Conservation (phyloP, 176 grass and related monocot genomes). For the Avena sativa region DNA sequence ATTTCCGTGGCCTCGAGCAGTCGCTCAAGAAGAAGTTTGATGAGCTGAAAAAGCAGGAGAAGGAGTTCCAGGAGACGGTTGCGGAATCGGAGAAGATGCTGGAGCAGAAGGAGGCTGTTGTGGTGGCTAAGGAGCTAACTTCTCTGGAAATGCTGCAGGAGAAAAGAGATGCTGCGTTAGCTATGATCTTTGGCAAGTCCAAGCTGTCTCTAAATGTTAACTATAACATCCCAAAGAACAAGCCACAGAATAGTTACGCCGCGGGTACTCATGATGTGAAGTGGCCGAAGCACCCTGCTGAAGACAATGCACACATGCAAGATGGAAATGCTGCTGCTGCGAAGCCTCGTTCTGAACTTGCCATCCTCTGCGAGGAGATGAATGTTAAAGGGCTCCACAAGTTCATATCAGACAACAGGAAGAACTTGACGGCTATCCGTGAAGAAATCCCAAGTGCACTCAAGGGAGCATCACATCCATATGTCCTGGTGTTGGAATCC, state of each 20-base stretch:
- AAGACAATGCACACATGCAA: slow-evolving; percentile 27
- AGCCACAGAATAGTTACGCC: not conserved
- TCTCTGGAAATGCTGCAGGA: slow-evolving; percentile 79
- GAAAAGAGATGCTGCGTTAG: slow-evolving; percentile 71
- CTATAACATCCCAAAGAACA: slow-evolving; percentile 41
- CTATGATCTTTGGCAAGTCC: slow-evolving; percentile 77
- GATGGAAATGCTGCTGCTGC: slow-evolving; percentile 36
- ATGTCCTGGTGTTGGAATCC: slow-evolving; percentile 58
- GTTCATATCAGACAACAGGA: slow-evolving; percentile 90
- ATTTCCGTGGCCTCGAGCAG: slow-evolving; percentile 84
- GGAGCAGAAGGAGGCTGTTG: slow-evolving; percentile 69
- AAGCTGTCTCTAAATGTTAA: slow-evolving; percentile 37
- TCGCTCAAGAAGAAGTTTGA: slow-evolving; percentile 76
- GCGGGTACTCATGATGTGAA: slow-evolving; percentile 22
- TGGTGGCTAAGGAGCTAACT: slow-evolving; percentile 77
- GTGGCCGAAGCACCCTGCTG: slow-evolving; percentile 51
- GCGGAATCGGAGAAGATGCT: slow-evolving; percentile 63
- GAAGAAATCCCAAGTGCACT: slow-evolving; percentile 81
- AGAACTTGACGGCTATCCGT: slow-evolving; percentile 78
- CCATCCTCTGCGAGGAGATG: slow-evolving; percentile 75
- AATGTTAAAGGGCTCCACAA: slow-evolving; percentile 82
- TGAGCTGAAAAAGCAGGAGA: slow-evolving; percentile 76
- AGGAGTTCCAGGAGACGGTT: slow-evolving; percentile 60
- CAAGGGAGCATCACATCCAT: slow-evolving; percentile 67
- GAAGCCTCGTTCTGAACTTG: slow-evolving; percentile 63